Evolutionary conservation across 805 yeast genomes (phyloP).

Genomic region (Millerago galiae): DNA sequence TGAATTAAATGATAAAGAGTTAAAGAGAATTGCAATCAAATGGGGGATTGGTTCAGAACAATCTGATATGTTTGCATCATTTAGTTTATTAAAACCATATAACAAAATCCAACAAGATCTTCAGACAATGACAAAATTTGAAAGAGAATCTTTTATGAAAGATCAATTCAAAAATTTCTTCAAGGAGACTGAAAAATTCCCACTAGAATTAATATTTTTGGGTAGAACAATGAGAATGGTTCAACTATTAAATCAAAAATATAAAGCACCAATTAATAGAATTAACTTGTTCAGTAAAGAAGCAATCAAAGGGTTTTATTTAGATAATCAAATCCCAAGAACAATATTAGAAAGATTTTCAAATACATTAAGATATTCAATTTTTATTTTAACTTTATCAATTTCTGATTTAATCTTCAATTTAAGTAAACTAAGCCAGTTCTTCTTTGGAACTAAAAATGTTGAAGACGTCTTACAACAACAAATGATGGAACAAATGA

Average conservation of each 20-base stretch:
- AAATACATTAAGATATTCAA: slow-evolving; percentile 16
- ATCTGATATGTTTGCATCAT: slow-evolving; percentile 53
- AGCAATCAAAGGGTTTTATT: slow-evolving; percentile 33
- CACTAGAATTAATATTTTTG: slow-evolving; percentile 57
- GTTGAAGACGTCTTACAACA: slow-evolving; percentile 21
- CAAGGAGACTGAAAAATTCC: slow-evolving; percentile 58
- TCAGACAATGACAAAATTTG: slow-evolving; percentile 29
- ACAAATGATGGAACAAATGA: slow-evolving; percentile 18
- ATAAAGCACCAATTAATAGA: slow-evolving; percentile 72
- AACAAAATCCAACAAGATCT: slow-evolving; percentile 25
- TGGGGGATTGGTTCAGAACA: slow-evolving; percentile 67
- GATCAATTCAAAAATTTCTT: slow-evolving; percentile 50
- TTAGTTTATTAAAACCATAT: slow-evolving; percentile 45
- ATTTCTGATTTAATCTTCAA: slow-evolving; percentile 18
- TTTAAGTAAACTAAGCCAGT: slow-evolving; percentile 14
- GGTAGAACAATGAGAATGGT: slow-evolving; percentile 70
- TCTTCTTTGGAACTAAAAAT: slow-evolving; percentile 17
- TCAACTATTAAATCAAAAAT: slow-evolving; percentile 58
- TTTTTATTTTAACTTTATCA: slow-evolving; percentile 16
- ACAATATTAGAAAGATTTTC: slow-evolving; percentile 2
- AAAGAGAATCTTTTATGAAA: slow-evolving; percentile 35
- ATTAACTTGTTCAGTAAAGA: slow-evolving; percentile 54
- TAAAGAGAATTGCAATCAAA: slow-evolving; percentile 39
- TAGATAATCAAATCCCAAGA: slow-evolving; percentile 7
- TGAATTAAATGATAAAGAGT: slow-evolving; percentile 40